Evolutionary conservation across 2,329 filamentous ascomycete genomes (phyloP).

Genomic region (Aureobasidium sp.): DNA sequence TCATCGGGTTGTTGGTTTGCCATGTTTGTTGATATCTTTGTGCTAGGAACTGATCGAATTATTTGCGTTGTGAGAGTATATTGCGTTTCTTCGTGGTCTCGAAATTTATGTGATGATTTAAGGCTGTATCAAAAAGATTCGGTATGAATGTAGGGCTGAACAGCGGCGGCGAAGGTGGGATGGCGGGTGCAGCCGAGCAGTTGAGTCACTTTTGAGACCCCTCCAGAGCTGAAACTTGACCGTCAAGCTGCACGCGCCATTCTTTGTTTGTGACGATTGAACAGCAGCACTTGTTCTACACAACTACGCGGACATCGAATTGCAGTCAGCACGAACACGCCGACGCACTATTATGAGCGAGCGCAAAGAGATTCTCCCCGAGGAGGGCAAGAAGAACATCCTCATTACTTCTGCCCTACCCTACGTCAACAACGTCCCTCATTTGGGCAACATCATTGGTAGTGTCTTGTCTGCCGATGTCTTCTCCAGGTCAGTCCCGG

Average conservation of each 20-base stretch:
- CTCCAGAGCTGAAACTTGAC: constrained; percentile 3
- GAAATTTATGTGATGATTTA: not conserved
- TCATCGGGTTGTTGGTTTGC: constrained; percentile 18
- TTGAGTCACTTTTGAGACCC: constrained; percentile 12
- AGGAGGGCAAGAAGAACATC: constrained; percentile 66
- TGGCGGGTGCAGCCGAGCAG: constrained; percentile 2
- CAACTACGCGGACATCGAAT: not conserved
- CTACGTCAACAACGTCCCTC: constrained; percentile 69
- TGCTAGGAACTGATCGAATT: not conserved
- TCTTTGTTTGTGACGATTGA: not conserved
- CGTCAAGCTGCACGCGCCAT: not conserved
- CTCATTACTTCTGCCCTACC: constrained; percentile 88
- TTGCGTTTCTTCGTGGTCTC: not conserved
- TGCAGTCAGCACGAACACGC: not conserved
- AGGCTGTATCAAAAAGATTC: not conserved
- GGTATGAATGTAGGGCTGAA: constrained; percentile 4
- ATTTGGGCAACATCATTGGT: constrained; percentile 83
- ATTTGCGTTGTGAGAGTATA: too few species aligned
- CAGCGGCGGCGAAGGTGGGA: not conserved
- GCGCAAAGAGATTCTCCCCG: constrained; percentile 40
- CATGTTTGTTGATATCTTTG: not conserved
- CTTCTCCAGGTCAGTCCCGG: constrained; percentile 38
- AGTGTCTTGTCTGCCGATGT: constrained; percentile 85
- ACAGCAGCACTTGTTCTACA: not conserved
- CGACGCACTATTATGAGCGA: constrained; percentile 17